phyloP scores from a whole-genome alignment of 495 filamentous ascomycete genomes.

The Aspergillus indologenus region DNA sequence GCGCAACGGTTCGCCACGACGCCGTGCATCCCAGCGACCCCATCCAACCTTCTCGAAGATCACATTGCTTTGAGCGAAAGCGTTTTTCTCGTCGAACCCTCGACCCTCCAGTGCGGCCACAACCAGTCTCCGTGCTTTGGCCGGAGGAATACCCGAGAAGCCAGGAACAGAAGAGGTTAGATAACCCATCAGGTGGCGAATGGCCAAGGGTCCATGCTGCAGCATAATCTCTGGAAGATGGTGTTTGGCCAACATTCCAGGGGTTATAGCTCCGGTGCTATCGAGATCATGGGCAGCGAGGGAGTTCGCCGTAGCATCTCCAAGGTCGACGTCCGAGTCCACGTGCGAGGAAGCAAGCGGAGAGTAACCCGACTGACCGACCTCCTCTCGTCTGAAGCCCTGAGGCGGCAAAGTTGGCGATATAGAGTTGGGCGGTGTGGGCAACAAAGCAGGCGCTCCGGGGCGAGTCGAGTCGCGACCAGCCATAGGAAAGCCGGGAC shows the following conservation, averaged over 20 bases:
- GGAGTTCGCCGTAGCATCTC: conserved; percentile 52
- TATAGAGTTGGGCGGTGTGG: conserved; percentile 94
- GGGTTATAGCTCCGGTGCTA: conserved; percentile 76
- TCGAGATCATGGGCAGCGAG: conserved; percentile 51
- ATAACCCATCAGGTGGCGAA: conserved; percentile 91
- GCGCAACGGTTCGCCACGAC: conserved; percentile 61
- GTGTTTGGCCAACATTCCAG: conserved; percentile 81
- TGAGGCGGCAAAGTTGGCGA: conserved; percentile 86
- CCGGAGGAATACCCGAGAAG: conserved; percentile 84
- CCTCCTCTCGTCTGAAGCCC: conserved; percentile 54
- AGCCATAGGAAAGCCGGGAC: conserved; percentile 60
- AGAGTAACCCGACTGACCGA: conserved; percentile 46
- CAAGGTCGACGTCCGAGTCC: conserved; percentile 86
- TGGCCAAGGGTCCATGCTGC: conserved; percentile 83
- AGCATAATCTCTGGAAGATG: conserved; percentile 90
- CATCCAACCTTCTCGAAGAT: conserved; percentile 95
- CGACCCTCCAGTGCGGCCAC: conserved; percentile 80
- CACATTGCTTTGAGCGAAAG: conserved; percentile 67
- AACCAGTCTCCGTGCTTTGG: conserved; percentile 85
- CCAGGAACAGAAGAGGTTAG: conserved; percentile 90
- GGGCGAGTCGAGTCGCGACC: conserved; percentile 55
- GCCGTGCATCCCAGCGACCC: conserved; percentile 90
- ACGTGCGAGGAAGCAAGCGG: conserved; percentile 58
- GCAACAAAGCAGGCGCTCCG: conserved; percentile 60
- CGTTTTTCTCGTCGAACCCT: conserved; percentile 60